Percentiles rank a stretch among this genome's conserved stretches.
Conservation (phyloP, 164 flowering plant species). For the Chimonanthus praecox region DNA sequence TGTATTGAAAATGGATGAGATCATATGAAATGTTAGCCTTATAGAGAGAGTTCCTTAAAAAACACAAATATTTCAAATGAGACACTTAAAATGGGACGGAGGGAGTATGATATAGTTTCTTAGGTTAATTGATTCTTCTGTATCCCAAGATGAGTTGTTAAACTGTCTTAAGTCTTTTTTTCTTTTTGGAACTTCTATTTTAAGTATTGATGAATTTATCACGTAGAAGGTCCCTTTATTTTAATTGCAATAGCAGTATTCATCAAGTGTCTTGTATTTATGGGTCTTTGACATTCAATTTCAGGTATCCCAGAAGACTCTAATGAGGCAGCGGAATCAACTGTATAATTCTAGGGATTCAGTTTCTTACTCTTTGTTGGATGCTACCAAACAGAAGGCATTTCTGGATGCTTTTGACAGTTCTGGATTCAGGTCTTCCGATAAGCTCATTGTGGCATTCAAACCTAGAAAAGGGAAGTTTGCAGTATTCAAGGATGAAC, state of each 20-base stretch:
- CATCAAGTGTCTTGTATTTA: background rate
- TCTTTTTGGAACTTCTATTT: background rate
- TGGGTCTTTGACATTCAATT: background rate
- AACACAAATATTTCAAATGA: no score
- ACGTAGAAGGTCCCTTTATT: no score
- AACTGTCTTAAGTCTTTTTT: no score
- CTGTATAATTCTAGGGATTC: conserved; percentile 41
- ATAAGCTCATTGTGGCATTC: conserved; percentile 62
- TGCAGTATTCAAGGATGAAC: conserved; percentile 39
- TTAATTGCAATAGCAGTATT: no score
- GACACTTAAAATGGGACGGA: no score
- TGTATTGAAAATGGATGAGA: no score
- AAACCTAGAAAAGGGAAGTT: conserved; percentile 75
- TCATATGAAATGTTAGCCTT: no score
- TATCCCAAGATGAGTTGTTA: no score
- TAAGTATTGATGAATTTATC: no score
- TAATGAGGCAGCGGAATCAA: conserved; percentile 46
- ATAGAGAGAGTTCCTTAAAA: no score
- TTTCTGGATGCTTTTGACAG: conserved; percentile 66
- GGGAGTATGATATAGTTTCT: no score
- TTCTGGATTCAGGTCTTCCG: conserved; percentile 55
- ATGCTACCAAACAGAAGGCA: conserved; percentile 60
- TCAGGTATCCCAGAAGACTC: conserved; percentile 80
- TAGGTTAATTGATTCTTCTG: no score
- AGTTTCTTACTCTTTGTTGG: conserved; percentile 58